Evolutionary conservation across 2,329 filamentous ascomycete genomes (phyloP).

Genomic region (Dactylellina sp.): DNA sequence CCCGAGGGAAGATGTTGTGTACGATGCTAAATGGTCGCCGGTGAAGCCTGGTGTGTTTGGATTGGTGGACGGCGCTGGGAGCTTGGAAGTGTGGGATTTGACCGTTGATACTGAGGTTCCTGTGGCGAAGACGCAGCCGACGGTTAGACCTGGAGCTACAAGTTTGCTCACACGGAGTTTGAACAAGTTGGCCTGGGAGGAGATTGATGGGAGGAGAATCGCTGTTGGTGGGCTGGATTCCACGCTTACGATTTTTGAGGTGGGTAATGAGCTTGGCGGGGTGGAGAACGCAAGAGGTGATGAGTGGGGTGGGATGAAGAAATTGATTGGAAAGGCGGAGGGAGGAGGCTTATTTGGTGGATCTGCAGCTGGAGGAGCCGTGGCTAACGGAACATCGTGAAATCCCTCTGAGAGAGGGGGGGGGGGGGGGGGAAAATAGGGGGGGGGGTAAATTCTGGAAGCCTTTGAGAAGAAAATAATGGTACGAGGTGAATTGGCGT

Average conservation of each 20-base stretch:
- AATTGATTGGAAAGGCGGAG: slow-evolving; percentile 80
- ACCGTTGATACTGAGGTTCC: slow-evolving; percentile 93
- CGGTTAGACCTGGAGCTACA: slow-evolving; percentile 72
- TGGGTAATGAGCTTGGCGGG: slow-evolving; percentile 83
- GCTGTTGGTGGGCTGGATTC: slow-evolving; percentile 94
- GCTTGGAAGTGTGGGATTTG: slow-evolving; percentile 94
- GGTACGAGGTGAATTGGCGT: slow-evolving; percentile 24
- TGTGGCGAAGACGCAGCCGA: slow-evolving; percentile 79
- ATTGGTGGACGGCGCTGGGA: slow-evolving; percentile 90
- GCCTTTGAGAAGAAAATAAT: not conserved
- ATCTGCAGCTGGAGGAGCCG: slow-evolving; percentile 3
- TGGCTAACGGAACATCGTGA: slow-evolving; percentile 19
- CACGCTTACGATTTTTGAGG: slow-evolving; percentile 90
- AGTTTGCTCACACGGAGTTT: slow-evolving; percentile 83
- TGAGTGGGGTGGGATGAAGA: slow-evolving; percentile 94
- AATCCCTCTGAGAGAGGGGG: not conserved
- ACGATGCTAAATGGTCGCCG: slow-evolving; percentile 95
- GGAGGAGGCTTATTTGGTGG: slow-evolving; percentile 61
- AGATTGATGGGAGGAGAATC: slow-evolving; percentile 83
- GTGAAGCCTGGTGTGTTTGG: slow-evolving; percentile 94
- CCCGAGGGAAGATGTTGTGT: slow-evolving; percentile 93
- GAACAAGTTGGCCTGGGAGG: slow-evolving; percentile 96
- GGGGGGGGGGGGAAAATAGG: too few relatives aligned
- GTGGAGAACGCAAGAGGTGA: slow-evolving; percentile 84
- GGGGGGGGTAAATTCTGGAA: too few relatives aligned